phyloP scores from a whole-genome alignment of 257 asterid genomes.

The Marsdenia floribunda region DNA sequence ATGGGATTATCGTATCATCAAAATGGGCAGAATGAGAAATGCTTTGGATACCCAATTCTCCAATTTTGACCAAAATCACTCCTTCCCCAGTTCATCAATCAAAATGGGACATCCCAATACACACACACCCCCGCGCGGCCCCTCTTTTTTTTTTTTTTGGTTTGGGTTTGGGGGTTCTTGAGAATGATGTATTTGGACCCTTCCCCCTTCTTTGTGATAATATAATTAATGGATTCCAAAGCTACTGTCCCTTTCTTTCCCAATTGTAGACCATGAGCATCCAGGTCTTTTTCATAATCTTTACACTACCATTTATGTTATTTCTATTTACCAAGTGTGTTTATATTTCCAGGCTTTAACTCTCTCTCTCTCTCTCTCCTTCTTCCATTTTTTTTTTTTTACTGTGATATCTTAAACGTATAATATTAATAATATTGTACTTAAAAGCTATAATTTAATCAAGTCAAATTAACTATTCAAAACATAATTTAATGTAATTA shows the following conservation, averaged over 20 bases:
- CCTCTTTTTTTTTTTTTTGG: too few species aligned
- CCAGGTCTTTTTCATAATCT: constrained; percentile 1
- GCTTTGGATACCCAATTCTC: neutral
- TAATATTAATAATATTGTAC: too few species aligned
- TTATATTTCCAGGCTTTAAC: too few species aligned
- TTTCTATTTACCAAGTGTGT: too few species aligned
- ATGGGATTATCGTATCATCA: neutral
- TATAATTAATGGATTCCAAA: constrained; percentile 6
- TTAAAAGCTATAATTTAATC: too few species aligned
- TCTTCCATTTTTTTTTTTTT: too few species aligned
- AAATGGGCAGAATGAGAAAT: neutral
- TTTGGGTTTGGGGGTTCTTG: too few species aligned
- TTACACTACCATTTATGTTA: too few species aligned
- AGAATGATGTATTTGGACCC: neutral
- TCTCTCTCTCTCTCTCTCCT: too few species aligned
- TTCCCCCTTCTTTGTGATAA: neutral
- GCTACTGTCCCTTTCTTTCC: constrained; percentile 18
- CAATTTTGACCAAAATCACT: constrained; percentile 5
- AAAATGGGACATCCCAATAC: neutral
- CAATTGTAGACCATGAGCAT: neutral
- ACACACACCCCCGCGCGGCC: neutral
- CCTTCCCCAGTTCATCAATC: neutral
- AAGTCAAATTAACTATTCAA: too few species aligned
- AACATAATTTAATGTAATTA: too few species aligned
- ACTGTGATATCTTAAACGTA: too few species aligned